A percentile compares a stretch with the other conserved stretches of the same genome.
These are phyloP conservation scores for Penicillium hesseltinei DNA, from an alignment of 2,329 filamentous ascomycete species.

Conservation along the genomic window DNA sequence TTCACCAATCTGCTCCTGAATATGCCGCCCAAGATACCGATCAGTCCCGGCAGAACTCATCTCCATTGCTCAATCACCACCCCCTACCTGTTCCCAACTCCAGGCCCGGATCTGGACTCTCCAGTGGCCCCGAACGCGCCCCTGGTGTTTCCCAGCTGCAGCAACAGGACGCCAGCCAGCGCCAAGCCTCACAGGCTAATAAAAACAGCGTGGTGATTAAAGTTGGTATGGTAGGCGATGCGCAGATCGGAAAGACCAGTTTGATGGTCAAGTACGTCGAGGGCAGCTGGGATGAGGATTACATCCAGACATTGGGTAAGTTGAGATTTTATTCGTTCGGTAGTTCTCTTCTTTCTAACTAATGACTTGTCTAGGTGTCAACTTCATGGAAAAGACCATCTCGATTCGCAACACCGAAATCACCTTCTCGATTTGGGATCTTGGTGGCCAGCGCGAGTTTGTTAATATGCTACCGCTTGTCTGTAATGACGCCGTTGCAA, in stretches of 20 bases:
- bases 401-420: conserved; percentile 99
- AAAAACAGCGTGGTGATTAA: conserved; percentile 86
- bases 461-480: conserved; percentile 99
- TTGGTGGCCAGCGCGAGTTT: conserved; percentile 96
- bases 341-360: background rate
- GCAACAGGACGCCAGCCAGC: conserved; percentile 46
- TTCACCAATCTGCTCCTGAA: conserved; percentile 35
- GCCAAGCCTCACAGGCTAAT: conserved; percentile 43
- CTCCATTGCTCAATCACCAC: conserved; percentile 41
- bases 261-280: conserved; percentile 99
- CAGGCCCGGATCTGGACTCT: conserved; percentile 53
- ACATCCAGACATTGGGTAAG: conserved; percentile 90
- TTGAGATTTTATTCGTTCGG: background rate
- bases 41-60: conserved; percentile 40
- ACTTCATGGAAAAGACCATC: conserved; percentile 99
- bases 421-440: conserved; percentile 98
- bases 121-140: conserved; percentile 40
- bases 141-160: conserved; percentile 51
- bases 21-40: conserved; percentile 50
- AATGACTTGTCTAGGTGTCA: conserved; percentile 65
- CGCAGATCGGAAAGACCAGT: conserved; percentile 98
- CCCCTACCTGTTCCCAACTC: conserved; percentile 38
- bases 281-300: conserved; percentile 99
- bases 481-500: conserved; percentile 97
- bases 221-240: conserved; percentile 98